Base-by-base conservation (phyloP, 2,329 filamentous ascomycete species). In the Pseudocercospora musae region DNA sequence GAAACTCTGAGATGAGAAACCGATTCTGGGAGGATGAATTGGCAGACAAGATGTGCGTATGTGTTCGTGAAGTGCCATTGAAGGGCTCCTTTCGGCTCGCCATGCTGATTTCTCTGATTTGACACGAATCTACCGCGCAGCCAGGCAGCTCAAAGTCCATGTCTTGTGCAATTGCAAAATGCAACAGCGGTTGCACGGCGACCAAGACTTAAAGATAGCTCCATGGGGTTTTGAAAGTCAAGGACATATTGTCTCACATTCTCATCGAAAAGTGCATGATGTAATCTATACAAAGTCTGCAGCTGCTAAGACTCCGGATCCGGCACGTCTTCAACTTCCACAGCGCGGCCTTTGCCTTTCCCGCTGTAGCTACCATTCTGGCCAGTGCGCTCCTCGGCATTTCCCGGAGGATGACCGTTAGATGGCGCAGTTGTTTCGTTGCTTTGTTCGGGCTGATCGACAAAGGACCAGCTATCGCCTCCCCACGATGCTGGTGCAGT, bases 321-420 rank as follows among this genome's bases (percentile, higher is more conserved):
- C 8, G 68, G 66, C 8, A 67, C 73, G 58, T 80, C 78, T 60
- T 80, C 78, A 13, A 80, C 72, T 27, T 77, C 76, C 1, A 76
- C 75, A 21, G 77, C 74, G 54, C 68, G 72, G 5, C 67, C 73
- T 60, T 77, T 78, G 15, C 74, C 73, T 65, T 77, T 75, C 25
- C 68, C 71, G 25, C 61, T 66, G 33, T 69, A 66, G 40, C 59
- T 53, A 13, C 59, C n/a, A 49, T 54, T 40, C 29, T 59, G 62
- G 20, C 20, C 44, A 18, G 59, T 13, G 27, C 56, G 56, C 31
- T 48, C 49, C 27, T 54, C 49, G 7, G 55, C 23, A 13, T 23
- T 13, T 42, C 48, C 49, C 20, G 59, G 2, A 20, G 27, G 15
- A 27, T 56, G 56, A 21, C 61, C 33, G 18, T 52, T 52, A 6